Conservation (phyloP, 768 basidiomycete genomes). For the Auricularia auricula-judae region DNA sequence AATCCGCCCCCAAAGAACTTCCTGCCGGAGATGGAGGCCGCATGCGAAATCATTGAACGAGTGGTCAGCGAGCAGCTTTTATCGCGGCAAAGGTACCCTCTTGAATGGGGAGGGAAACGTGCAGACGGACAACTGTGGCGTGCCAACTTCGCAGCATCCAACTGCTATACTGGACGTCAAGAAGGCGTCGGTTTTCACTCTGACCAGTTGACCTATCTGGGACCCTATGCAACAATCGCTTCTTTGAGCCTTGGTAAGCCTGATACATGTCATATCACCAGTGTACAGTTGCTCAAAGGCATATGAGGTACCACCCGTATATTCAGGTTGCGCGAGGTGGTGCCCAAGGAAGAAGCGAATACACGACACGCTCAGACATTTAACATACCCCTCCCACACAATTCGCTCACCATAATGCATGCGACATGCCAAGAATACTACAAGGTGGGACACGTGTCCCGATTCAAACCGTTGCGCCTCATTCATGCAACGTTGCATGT, state of each 20-base stretch:
- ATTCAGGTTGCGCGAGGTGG: slow-evolving; percentile 69
- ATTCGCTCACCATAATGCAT: slow-evolving; percentile 86
- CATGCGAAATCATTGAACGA: slow-evolving; percentile 57
- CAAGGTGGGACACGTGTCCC: slow-evolving; percentile 26
- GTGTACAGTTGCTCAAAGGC: background rate
- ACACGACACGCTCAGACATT: slow-evolving; percentile 57
- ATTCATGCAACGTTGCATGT: background rate
- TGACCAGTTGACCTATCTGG: slow-evolving; percentile 70
- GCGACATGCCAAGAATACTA: slow-evolving; percentile 73
- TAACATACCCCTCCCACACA: slow-evolving; percentile 66
- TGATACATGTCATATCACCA: too few species aligned
- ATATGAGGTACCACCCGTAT: slow-evolving; percentile 49
- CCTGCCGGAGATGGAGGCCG: slow-evolving; percentile 64
- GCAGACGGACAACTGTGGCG: slow-evolving; percentile 36
- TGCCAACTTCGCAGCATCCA: slow-evolving; percentile 79
- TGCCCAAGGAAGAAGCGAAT: slow-evolving; percentile 49
- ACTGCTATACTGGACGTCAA: slow-evolving; percentile 51
- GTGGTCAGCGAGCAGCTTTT: slow-evolving; percentile 62
- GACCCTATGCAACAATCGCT: slow-evolving; percentile 78
- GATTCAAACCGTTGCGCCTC: background rate
- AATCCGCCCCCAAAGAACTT: slow-evolving; percentile 48
- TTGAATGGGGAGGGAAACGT: slow-evolving; percentile 50
- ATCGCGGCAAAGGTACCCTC: slow-evolving; percentile 44
- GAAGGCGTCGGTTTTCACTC: slow-evolving; percentile 78
- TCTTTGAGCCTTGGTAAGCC: slow-evolving; percentile 65